Evolutionary conservation across 441 rosid species (phyloP).

Genomic region (Melastoma candidum): DNA sequence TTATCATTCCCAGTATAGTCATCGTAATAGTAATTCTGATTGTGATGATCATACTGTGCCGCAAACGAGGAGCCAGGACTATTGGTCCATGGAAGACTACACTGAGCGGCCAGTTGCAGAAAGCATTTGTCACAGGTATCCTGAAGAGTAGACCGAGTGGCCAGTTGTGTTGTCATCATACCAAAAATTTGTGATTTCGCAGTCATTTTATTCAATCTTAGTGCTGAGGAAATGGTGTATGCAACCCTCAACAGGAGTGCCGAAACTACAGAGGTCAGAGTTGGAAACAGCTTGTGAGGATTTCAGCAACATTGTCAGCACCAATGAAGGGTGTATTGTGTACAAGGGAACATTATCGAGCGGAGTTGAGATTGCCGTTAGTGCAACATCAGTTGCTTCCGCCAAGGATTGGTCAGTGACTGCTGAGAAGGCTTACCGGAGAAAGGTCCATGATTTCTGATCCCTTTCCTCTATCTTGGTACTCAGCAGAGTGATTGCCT

Average conservation of each 20-base stretch:
- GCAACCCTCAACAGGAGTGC: conserved; percentile 48
- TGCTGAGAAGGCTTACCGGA: conserved; percentile 48
- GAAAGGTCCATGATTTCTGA: conserved; percentile 32
- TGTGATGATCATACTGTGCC: conserved; percentile 30
- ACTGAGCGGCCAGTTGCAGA: conserved; percentile 85
- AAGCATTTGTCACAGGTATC: conserved; percentile 78
- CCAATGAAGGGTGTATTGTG: conserved; percentile 31
- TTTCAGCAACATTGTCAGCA: conserved; percentile 69
- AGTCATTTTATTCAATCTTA: too few relatives aligned
- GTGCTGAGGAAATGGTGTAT: too few relatives aligned
- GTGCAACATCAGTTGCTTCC: conserved; percentile 32
- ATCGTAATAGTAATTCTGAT: conserved; percentile 24
- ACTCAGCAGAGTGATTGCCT: too few relatives aligned
- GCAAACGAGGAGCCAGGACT: conserved; percentile 45
- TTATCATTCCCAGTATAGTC: conserved; percentile 25
- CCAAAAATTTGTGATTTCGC: too few relatives aligned
- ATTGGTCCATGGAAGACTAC: conserved; percentile 95
- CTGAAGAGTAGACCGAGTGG: too few relatives aligned
- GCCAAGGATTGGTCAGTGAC: conserved; percentile 51
- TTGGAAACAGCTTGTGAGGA: conserved; percentile 91
- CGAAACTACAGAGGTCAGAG: conserved; percentile 75
- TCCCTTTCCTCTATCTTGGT: too few relatives aligned
- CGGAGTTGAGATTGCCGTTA: conserved; percentile 87
- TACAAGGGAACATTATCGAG: conserved; percentile 89
- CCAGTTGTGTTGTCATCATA: too few relatives aligned